phyloP scores from a whole-genome alignment of 2,329 filamentous ascomycete genomes.

The Arthrocladium fulminans region DNA sequence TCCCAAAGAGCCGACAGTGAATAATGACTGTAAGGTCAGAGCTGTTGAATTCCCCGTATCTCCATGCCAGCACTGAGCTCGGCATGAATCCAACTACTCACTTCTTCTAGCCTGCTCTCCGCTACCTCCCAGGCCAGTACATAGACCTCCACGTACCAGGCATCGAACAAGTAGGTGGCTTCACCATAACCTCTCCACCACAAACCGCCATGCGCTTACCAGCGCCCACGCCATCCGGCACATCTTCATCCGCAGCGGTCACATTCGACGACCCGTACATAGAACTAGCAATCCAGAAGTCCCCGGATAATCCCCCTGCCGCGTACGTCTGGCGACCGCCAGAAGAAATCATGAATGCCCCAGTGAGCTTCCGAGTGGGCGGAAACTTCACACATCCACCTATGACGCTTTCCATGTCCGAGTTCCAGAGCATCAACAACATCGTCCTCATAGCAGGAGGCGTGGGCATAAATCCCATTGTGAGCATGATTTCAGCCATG shows the following conservation, averaged over 20 bases:
- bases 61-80: slow-evolving; percentile 23
- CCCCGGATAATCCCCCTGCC: slow-evolving; percentile 61
- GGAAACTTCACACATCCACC: slow-evolving; percentile 77
- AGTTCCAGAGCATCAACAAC: slow-evolving; percentile 39
- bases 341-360: slow-evolving; percentile 46
- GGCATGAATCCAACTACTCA: slow-evolving; percentile 1
- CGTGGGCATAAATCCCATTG: slow-evolving; percentile 60
- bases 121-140: slow-evolving; percentile 82
- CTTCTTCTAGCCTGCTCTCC: slow-evolving; percentile 26
- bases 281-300: slow-evolving; percentile 69
- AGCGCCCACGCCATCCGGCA: slow-evolving; percentile 14
- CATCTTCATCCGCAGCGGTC: slow-evolving; percentile 20
- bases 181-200: slow-evolving; percentile 73
- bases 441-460: slow-evolving; percentile 72
- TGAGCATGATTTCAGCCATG: slow-evolving; percentile 24
- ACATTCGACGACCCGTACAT: slow-evolving; percentile 44
- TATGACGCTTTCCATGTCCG: slow-evolving; percentile 32
- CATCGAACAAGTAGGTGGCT: slow-evolving; percentile 65
- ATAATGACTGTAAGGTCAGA: too few species aligned
- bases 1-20: too few species aligned
- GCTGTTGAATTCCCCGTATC: too few species aligned
- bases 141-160: slow-evolving; percentile 70
- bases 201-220: slow-evolving; percentile 30
- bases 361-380: slow-evolving; percentile 62
- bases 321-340: slow-evolving; percentile 62